These are phyloP conservation scores for Cladosporium sphaerospermum DNA, from an alignment of 2,329 filamentous ascomycete species.

Conservation along the genomic window DNA sequence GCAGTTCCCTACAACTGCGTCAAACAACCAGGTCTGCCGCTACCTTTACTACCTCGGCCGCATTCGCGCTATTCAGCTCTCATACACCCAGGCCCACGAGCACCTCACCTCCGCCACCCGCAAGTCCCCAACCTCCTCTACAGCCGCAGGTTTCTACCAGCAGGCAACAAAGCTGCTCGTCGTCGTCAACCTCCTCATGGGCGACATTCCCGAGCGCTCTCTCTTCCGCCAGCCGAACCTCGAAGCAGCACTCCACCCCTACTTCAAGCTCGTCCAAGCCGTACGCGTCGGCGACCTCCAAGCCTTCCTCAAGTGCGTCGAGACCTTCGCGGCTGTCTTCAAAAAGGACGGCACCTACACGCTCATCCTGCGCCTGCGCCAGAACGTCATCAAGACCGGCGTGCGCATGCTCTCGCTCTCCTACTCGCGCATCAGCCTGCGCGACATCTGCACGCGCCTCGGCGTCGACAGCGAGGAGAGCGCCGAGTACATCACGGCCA, in stretches of 20 bases:
- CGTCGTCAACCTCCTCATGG: conserved; percentile 95
- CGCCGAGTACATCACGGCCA: conserved; percentile 97
- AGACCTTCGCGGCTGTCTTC: conserved; percentile 75
- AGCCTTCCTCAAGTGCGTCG: conserved; percentile 83
- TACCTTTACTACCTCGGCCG: conserved; percentile 97
- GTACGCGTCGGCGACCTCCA: conserved; percentile 95
- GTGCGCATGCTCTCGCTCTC: conserved; percentile 99
- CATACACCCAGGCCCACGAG: conserved; percentile 94
- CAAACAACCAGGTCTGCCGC: conserved; percentile 95
- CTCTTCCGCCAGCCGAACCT: conserved; percentile 86
- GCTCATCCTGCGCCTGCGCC: conserved; percentile 84
- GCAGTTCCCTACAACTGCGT: conserved; percentile 85
- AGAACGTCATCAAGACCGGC: conserved; percentile 99
- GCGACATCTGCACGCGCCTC: conserved; percentile 93
- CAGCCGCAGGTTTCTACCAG: conserved; percentile 90
- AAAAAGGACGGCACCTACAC: conserved; percentile 92
- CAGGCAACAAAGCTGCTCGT: conserved; percentile 94
- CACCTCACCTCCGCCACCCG: conserved; percentile 88
- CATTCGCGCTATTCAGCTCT: conserved; percentile 91
- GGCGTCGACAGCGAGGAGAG: conserved; percentile 94
- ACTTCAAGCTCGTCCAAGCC: conserved; percentile 88
- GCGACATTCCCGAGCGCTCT: conserved; percentile 91
- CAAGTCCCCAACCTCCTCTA: conserved; percentile 85
- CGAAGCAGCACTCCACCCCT: conserved; percentile 82
- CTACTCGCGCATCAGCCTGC: conserved; percentile 92